These are phyloP conservation scores for Kodamaea kaohsiungensis DNA, from an alignment of 805 yeast species.

Conservation along the genomic window DNA sequence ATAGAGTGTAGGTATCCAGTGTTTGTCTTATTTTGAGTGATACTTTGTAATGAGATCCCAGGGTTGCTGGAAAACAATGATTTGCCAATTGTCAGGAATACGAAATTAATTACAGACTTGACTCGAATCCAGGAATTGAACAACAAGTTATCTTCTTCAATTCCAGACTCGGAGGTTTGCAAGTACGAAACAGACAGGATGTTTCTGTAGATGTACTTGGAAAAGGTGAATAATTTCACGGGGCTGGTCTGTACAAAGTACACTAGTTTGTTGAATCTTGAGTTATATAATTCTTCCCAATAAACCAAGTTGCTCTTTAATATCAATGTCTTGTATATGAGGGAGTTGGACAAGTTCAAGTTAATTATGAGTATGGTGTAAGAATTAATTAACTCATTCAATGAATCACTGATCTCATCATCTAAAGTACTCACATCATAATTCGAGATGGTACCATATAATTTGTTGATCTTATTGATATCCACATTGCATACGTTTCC, in stretches of 20 bases:
- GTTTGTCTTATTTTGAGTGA: background rate
- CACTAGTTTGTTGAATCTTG: slow-evolving; percentile 25
- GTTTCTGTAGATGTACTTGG: slow-evolving; percentile 10
- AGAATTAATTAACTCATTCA: slow-evolving; percentile 18
- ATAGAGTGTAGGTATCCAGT: background rate
- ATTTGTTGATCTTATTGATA: slow-evolving; percentile 3
- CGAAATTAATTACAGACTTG: slow-evolving; percentile 10
- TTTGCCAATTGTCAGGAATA: background rate
- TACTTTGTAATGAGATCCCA: slow-evolving; percentile 3
- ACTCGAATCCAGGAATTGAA: slow-evolving; percentile 15
- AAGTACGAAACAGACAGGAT: slow-evolving; percentile 5
- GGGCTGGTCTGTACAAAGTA: slow-evolving; percentile 41
- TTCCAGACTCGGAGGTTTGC: slow-evolving; percentile 4
- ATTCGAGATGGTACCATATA: background rate
- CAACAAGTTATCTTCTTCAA: slow-evolving; percentile 20
- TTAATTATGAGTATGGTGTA: slow-evolving; percentile 25
- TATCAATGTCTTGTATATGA: slow-evolving; percentile 35
- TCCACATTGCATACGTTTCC: slow-evolving; percentile 8
- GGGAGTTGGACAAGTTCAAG: slow-evolving; percentile 31
- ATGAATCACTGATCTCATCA: slow-evolving; percentile 8
- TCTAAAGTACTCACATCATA: background rate
- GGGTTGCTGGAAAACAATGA: slow-evolving; percentile 5
- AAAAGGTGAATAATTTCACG: slow-evolving; percentile 20
- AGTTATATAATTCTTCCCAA: slow-evolving; percentile 33
- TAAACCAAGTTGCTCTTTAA: slow-evolving; percentile 35